Evolutionary conservation across 2,329 filamentous ascomycete species (phyloP), one percentile per base, ranked within the genome.

Genomic region (Trichoderma cornu-damae): DNA sequence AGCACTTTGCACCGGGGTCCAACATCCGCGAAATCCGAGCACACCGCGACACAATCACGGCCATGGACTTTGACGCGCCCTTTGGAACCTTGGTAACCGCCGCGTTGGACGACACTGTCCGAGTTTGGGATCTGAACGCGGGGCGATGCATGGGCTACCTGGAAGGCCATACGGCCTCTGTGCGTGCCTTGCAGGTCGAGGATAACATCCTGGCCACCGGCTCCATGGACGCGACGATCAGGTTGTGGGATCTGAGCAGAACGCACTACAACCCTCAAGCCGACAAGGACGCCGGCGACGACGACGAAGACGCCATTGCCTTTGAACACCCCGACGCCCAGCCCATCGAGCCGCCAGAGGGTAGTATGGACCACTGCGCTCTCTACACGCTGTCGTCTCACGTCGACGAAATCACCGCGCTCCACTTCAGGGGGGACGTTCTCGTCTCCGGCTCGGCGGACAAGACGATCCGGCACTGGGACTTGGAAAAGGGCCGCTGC

Each of bases 401-500:
- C 67, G 86, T 99, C 24, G 93, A 90, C 62, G 93, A 96, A 75
- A 87, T 99, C 62, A 97, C 94, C 11, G 93, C 94, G 6, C 79
- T 99, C 22, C 87, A 97, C 73, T 96, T 99, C 75, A 83, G 86
- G 59, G 89, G 89, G 56, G 87, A 96, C 64, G 91, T 90, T 0
- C 81, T 99, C 14, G 91, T 99, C 30, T 99, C 94, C 2, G 94
- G 94, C 11, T 97, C 93, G 6, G 88, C 94, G 0, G 94, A 99
- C 75, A 99, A 99, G 79, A 99, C 94, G 1, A 78, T 99, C 56
- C 86, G 94, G 43, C 94, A 99, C 71, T 99, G 94, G 94, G 94
- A 99, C 76, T 80, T 99, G 49, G 89, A 93, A 66, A 96, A 92
- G 70, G 94, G 94, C n/a, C 88, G 94, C 48, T 97, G 94, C 71